Evolutionary conservation across 805 yeast genomes (phyloP).

Genomic region (Hanseniaspora pseudoguilliermondii): DNA sequence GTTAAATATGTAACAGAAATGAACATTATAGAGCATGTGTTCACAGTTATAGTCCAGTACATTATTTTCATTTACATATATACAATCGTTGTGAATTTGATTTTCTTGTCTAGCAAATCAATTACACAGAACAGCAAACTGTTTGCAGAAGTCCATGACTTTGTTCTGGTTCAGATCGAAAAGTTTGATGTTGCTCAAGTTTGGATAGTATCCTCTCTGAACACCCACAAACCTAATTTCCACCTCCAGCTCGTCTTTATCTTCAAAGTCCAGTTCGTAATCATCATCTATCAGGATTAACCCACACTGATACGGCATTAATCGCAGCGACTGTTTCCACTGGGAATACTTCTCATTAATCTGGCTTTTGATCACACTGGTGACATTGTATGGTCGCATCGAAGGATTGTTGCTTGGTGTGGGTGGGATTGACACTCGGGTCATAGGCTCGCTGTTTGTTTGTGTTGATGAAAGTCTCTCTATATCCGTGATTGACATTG

Average conservation of each 20-base stretch:
- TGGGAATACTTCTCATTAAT: slow-evolving; percentile 19
- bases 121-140: slow-evolving; percentile 20
- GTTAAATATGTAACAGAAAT: too few relatives aligned
- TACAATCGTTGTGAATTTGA: too few relatives aligned
- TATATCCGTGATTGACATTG: background rate
- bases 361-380: background rate
- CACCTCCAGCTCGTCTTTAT: slow-evolving; percentile 22
- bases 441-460: slow-evolving; percentile 6
- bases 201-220: slow-evolving; percentile 23
- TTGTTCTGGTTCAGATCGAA: slow-evolving; percentile 24
- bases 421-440: slow-evolving; percentile 5
- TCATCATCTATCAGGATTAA: slow-evolving; percentile 26
- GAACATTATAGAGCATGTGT: too few relatives aligned
- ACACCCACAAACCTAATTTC: slow-evolving; percentile 24
- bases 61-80: too few relatives aligned
- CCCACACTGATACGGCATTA: slow-evolving; percentile 21
- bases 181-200: slow-evolving; percentile 24
- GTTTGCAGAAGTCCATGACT: slow-evolving; percentile 23
- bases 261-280: slow-evolving; percentile 19
- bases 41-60: too few relatives aligned
- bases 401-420: background rate
- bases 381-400: background rate
- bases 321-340: slow-evolving; percentile 18
- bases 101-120: too few relatives aligned
- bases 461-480: background rate